Base-by-base conservation (phyloP, 176 grass and related monocot species). In the Aegilops umbellulata region DNA sequence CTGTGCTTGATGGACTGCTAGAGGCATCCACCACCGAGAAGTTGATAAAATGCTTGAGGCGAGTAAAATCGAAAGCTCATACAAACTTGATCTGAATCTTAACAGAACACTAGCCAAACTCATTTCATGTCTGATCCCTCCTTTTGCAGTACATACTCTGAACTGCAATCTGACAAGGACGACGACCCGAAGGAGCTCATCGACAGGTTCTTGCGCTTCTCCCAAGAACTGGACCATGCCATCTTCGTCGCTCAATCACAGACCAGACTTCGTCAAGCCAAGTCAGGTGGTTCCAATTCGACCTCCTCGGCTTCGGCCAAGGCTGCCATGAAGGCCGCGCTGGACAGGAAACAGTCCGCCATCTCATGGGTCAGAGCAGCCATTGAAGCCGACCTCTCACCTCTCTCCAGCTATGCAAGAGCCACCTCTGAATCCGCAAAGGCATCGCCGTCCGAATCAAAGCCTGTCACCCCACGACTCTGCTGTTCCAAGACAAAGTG, bases 301-400 rank as follows among this genome's bases (percentile, higher is more conserved):
- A 32, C 83, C 25, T 77, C 87, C 34, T 77, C 86, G 9, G 17
- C 76, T 23, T 81, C 87, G 14, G 20, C 58, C 15, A 97, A 78
- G 85, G 80, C 89, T 10, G 51, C 61, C 6, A 86, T 31, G 14
- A 93, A 94, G 84, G 73, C 85, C 65, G 92, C 88, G 35, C 23
- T 79, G 34, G 90, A 95, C 69, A 95, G 90, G 83, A 95, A 92
- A 60, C 83, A 90, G 26, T 90, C 78, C 60, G 92, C 92, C 58
- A 82, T 92, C 53, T 84, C 81, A 74, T 98, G 93, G 96, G 89
- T 98, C 86, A 92, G 93, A 85, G 79, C 86, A 38, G 93, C 96
- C 39, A 66, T 98, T 1, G 88, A 94, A 74, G 89, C 93, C 0
- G 90, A 95, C 57, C 90, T 98, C 32, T 88, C 88, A 14, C 85